Evolutionary conservation across 352 stramenopile species (phyloP).

Genomic region (Phytophthora sansomeana): DNA sequence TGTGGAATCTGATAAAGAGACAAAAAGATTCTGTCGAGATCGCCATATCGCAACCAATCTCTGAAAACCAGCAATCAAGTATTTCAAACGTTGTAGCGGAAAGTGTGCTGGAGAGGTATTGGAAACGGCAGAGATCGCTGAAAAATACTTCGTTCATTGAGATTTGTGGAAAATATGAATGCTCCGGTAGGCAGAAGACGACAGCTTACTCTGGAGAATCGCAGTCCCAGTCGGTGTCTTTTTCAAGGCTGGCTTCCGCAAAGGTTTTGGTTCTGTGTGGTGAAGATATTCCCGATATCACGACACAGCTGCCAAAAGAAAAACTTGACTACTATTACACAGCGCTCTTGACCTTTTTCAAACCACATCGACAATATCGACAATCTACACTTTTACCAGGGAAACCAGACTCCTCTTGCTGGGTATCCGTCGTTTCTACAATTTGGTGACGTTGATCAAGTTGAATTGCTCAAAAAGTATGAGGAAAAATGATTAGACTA

Average conservation of each 20-base stretch:
- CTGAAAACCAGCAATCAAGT: neutral
- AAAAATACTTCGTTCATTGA: conserved; percentile 6
- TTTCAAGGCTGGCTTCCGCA: no score
- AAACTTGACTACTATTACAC: no score
- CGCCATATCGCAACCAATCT: neutral
- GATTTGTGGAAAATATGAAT: conserved; percentile 5
- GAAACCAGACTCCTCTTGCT: no score
- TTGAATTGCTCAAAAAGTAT: neutral
- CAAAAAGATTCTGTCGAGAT: neutral
- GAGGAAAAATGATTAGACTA: neutral
- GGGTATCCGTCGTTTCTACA: neutral
- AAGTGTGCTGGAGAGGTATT: conserved; percentile 17
- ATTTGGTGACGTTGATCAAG: neutral
- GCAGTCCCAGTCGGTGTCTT: no score
- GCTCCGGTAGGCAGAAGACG: no score
- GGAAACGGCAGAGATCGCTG: neutral
- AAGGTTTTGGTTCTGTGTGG: no score
- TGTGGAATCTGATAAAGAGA: conserved; percentile 2
- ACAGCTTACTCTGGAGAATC: no score
- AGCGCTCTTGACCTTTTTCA: conserved; percentile 14
- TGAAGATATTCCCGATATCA: no score
- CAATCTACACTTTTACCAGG: no score
- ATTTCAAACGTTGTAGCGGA: neutral
- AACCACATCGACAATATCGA: no score
- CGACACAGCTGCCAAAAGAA: no score